A percentile compares a stretch with the other conserved stretches of the same genome.
Evolutionary conservation across 805 yeast genomes (phyloP).

Genomic region (Candida sakaeoensis): DNA sequence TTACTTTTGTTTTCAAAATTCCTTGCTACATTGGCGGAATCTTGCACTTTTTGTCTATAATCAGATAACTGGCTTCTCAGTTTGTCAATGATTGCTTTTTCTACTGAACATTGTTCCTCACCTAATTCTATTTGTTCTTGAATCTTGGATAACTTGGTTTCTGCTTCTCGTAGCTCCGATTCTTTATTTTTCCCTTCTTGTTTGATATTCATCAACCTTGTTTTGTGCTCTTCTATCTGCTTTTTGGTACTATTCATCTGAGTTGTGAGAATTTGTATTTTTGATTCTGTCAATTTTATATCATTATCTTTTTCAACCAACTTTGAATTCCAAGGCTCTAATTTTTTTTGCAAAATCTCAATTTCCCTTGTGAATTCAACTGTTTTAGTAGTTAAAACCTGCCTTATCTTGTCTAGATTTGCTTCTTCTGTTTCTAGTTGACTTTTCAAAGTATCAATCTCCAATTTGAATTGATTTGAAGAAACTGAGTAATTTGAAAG

Average conservation of each 20-base stretch:
- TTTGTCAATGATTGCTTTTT: slow-evolving; percentile 45
- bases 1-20: slow-evolving; percentile 64
- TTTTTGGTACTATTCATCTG: slow-evolving; percentile 41
- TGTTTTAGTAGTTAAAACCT: slow-evolving; percentile 71
- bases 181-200: slow-evolving; percentile 50
- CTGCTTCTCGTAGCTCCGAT: slow-evolving; percentile 40
- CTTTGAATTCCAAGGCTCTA: slow-evolving; percentile 81
- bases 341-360: slow-evolving; percentile 54
- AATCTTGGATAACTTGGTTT: slow-evolving; percentile 47
- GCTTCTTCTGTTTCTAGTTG: slow-evolving; percentile 51
- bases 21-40: slow-evolving; percentile 58
- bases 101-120: slow-evolving; percentile 49
- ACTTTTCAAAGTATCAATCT: slow-evolving; percentile 42
- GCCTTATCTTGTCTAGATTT: slow-evolving; percentile 59
- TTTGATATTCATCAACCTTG: slow-evolving; percentile 42
- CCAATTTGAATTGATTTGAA: slow-evolving; percentile 39
- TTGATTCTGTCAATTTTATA: slow-evolving; percentile 60
- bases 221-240: slow-evolving; percentile 44
- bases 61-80: slow-evolving; percentile 52
- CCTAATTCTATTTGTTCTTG: slow-evolving; percentile 57
- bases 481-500: slow-evolving; percentile 44
- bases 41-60: slow-evolving; percentile 60
- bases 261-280: slow-evolving; percentile 54
- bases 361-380: slow-evolving; percentile 62
- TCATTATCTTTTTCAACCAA: slow-evolving; percentile 61